These are phyloP conservation scores for Trypanosoma platydactyli DNA, from an alignment of 208 protist species.

Conservation along the genomic window DNA sequence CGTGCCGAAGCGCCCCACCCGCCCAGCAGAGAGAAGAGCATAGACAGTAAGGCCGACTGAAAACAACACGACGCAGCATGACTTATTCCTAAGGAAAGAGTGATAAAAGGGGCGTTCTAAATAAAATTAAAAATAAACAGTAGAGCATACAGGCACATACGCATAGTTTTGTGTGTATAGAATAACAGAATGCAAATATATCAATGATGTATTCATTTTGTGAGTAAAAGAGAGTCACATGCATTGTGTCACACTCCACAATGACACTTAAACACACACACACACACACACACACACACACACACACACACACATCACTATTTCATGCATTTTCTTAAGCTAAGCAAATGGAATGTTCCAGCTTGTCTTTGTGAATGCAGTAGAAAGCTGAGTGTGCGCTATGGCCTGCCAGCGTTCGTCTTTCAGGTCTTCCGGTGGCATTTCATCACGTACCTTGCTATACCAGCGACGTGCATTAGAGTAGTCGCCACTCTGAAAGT, in stretches of 20 bases:
- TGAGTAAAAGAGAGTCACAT: too few species aligned
- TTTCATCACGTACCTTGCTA: conserved; percentile 79
- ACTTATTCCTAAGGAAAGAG: conserved; percentile 15
- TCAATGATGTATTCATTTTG: too few species aligned
- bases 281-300: too few species aligned
- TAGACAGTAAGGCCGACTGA: conserved; percentile 3
- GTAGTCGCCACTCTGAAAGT: conserved; percentile 74
- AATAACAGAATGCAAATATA: too few species aligned
- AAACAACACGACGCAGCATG: conserved; percentile 43
- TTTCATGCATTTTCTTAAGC: too few species aligned
- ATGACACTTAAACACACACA: too few species aligned
- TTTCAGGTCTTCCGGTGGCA: conserved; percentile 71
- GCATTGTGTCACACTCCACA: too few species aligned
- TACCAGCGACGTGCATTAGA: conserved; percentile 81
- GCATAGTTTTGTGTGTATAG: too few species aligned
- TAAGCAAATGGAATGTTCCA: conserved; percentile 88
- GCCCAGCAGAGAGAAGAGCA: background rate
- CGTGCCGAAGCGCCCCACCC: too few species aligned
- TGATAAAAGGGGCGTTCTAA: background rate
- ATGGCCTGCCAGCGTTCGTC: conserved; percentile 79
- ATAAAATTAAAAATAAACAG: conserved; percentile 4
- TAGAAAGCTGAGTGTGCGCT: conserved; percentile 83
- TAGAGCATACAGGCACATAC: too few species aligned
- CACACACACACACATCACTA: too few species aligned
- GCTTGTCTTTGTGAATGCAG: conserved; percentile 60